Conservation (phyloP, 805 yeast species). For the Lachancea nothofagi region DNA sequence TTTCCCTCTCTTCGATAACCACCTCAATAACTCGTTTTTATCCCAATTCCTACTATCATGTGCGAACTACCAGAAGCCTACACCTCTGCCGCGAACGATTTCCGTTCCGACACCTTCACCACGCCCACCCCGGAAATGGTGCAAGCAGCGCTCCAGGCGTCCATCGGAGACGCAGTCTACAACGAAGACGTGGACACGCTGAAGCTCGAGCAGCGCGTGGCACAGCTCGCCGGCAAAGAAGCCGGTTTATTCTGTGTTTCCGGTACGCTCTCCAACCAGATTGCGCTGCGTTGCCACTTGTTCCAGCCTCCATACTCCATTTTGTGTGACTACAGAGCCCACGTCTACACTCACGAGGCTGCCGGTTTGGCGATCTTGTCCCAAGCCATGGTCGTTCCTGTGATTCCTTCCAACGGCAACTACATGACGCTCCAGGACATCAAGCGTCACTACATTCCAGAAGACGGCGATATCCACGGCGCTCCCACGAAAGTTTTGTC, state of each 20-base stretch:
- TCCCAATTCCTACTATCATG: background rate
- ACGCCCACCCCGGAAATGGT: slow-evolving; percentile 76
- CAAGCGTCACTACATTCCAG: slow-evolving; percentile 51
- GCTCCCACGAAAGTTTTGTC: slow-evolving; percentile 86
- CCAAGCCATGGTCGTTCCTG: slow-evolving; percentile 87
- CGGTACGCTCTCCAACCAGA: slow-evolving; percentile 88
- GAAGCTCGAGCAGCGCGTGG: slow-evolving; percentile 57
- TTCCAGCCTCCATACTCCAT: slow-evolving; percentile 72
- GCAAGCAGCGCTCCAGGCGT: slow-evolving; percentile 47
- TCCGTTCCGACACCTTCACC: slow-evolving; percentile 83
- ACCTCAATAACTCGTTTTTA: background rate
- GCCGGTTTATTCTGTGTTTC: slow-evolving; percentile 80
- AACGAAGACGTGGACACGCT: slow-evolving; percentile 71
- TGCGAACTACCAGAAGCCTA: slow-evolving; percentile 17
- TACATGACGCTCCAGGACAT: slow-evolving; percentile 80
- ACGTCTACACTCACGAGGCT: slow-evolving; percentile 78
- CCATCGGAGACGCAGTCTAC: slow-evolving; percentile 87
- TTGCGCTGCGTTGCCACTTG: slow-evolving; percentile 71
- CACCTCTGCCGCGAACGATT: slow-evolving; percentile 40
- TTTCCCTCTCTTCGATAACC: slow-evolving; percentile 1
- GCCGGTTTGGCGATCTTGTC: slow-evolving; percentile 87
- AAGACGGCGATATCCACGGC: slow-evolving; percentile 77
- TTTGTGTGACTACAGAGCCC: slow-evolving; percentile 81
- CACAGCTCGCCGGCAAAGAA: slow-evolving; percentile 67
- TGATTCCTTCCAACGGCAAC: slow-evolving; percentile 67